Conservation (phyloP, 179 eudicot species). For the Vitellaria paradoxa region DNA sequence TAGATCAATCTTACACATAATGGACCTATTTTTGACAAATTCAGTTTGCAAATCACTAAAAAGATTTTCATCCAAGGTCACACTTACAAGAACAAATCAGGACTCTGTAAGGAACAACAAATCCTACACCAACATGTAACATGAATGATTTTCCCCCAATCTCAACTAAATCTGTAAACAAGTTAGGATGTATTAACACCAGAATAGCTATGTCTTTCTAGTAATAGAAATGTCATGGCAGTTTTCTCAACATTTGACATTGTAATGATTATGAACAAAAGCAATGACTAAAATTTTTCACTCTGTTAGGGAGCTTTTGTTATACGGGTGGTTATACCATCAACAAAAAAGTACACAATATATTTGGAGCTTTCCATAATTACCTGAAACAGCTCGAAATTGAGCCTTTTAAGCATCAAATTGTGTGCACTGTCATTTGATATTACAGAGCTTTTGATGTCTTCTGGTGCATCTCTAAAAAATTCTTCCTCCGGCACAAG, state of each 20-base stretch:
- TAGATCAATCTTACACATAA: background rate
- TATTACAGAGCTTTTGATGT: conserved; percentile 54
- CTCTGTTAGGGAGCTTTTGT: background rate
- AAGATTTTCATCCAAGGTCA: no score
- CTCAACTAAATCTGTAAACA: no score
- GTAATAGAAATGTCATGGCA: no score
- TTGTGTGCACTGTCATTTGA: conserved; percentile 71
- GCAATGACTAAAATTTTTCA: background rate
- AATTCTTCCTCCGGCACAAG: conserved; percentile 90
- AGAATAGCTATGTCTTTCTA: no score
- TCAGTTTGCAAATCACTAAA: background rate
- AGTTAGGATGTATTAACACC: no score
- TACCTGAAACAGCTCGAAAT: conserved; percentile 89
- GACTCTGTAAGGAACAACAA: no score
- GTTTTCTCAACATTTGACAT: background rate
- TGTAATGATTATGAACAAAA: background rate
- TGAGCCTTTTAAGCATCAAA: conserved; percentile 89
- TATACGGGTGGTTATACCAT: background rate
- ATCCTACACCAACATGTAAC: no score
- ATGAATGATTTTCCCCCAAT: no score
- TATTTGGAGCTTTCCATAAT: background rate
- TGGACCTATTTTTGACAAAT: background rate
- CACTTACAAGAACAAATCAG: no score
- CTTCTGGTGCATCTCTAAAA: conserved; percentile 75
- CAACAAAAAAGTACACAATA: background rate